Conservation (phyloP, 2,329 filamentous ascomycete genomes). For the Pseudocercospora cruenta region DNA sequence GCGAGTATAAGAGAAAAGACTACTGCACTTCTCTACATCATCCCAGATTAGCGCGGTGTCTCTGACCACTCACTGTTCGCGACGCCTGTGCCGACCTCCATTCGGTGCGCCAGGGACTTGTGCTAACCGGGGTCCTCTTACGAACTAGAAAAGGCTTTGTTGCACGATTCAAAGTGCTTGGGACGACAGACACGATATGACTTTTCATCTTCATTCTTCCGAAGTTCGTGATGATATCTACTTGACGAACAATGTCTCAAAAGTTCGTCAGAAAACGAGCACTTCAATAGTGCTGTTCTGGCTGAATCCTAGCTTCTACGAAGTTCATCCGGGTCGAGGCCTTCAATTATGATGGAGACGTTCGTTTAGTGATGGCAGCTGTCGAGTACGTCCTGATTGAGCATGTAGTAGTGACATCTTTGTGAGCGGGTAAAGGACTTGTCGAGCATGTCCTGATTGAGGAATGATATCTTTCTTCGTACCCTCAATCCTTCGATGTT, state of each 20-base stretch:
- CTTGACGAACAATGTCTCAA: not conserved
- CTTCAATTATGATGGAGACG: no score
- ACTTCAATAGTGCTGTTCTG: not conserved
- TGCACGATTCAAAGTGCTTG: not conserved
- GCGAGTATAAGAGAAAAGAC: not conserved
- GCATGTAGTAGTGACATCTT: no score
- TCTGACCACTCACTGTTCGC: constrained; percentile 11
- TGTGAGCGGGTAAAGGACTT: not conserved
- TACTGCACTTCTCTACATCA: constrained; percentile 6
- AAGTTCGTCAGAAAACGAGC: not conserved
- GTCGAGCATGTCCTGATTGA: not conserved
- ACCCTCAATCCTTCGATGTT: not conserved
- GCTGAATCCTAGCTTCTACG: not conserved
- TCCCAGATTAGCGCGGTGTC: constrained; percentile 9
- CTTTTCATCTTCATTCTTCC: not conserved
- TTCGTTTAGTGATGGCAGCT: not conserved
- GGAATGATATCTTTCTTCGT: not conserved
- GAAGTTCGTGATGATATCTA: not conserved
- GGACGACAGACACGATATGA: not conserved
- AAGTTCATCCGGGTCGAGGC: not conserved
- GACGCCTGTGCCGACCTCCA: constrained; percentile 4
- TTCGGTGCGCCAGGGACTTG: not conserved
- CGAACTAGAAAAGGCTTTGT: constrained; percentile 2
- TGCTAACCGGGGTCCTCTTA: not conserved
- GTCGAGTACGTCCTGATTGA: not conserved